Base-by-base conservation (phyloP, 176 grass and related monocot genomes). In the Oryza coarctata region DNA sequence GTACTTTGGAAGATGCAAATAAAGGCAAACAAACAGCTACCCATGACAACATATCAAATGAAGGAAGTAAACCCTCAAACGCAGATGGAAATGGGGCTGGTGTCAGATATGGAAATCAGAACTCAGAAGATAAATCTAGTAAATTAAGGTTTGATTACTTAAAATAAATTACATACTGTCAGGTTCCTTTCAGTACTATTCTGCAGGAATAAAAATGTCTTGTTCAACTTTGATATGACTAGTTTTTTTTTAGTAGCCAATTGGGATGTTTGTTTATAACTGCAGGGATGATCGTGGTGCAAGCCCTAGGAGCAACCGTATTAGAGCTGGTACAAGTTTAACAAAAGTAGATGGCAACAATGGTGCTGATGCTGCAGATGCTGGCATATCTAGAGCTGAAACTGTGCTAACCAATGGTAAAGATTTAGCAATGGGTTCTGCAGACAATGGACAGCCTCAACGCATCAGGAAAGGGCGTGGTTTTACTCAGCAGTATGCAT, bases 391-490 rank as follows among this genome's bases (percentile, higher is more conserved):
- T 83, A 69, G 27, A 80, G 38, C 28, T 81, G 81, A 89, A 72
- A 80, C 88, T 82, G 63, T 76, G 62, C 67, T 75, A 58, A 90
- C 77, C 22, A 78, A 83, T 75, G 78, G 72, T 31, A 81, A 76
- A 78, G 75, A 80, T 92, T 57, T 52, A 64, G 69, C 64, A 8
- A 36, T 74, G 83, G 69, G 61, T 7, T 39, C 64, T 83, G 80
- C 87, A 38, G 87, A 73, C 23, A 72, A 85, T 70, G 89, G 84
- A 11, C 80, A 83, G 17, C 73, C 77, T 74, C 85, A 93, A 63
- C 84, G 93, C 22, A 67, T 94, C 83, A 88, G 93, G 78, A 94
- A 94, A 80, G 93, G 93, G 35, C 89, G 93, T 49, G 93, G 93
- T 80, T 94, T 94, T 80, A 94, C 87, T 10, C 78, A 90, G 11